phyloP scores from a whole-genome alignment of 2,329 filamentous ascomycete genomes.

The Calonectria multiphialidica region DNA sequence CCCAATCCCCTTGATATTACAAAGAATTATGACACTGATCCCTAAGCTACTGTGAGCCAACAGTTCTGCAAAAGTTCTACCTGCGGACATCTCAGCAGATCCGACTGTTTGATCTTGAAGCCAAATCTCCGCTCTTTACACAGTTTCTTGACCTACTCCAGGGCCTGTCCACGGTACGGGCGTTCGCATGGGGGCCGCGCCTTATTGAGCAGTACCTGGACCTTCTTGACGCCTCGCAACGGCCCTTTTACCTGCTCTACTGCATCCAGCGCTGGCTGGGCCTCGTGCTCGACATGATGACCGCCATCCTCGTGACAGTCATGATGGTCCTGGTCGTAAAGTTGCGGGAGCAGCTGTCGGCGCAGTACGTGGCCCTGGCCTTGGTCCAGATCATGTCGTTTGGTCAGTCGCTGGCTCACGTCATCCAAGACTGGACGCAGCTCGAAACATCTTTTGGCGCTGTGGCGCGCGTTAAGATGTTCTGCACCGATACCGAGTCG shows the following conservation, averaged over 20 bases:
- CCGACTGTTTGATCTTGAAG: conserved; percentile 46
- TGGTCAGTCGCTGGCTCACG: conserved; percentile 44
- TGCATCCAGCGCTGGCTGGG: conserved; percentile 63
- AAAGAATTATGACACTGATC: conserved; percentile 45
- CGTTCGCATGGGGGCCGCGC: conserved; percentile 46
- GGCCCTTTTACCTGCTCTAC: conserved; percentile 56
- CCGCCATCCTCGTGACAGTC: conserved; percentile 57
- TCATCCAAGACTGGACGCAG: conserved; percentile 49
- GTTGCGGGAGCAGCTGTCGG: conserved; percentile 37
- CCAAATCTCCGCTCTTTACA: conserved; percentile 45
- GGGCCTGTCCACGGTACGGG: conserved; percentile 47
- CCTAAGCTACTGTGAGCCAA: conserved; percentile 7
- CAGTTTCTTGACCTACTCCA: conserved; percentile 44
- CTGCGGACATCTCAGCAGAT: conserved; percentile 48
- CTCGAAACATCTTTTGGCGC: conserved; percentile 38
- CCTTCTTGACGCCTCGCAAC: conserved; percentile 49
- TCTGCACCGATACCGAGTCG: conserved; percentile 18
- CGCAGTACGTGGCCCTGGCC: conserved; percentile 34
- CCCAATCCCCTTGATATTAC: conserved; percentile 45
- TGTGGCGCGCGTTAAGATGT: conserved; percentile 23
- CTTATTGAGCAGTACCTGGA: conserved; percentile 33
- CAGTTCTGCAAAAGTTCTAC: conserved; percentile 45
- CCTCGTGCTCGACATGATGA: conserved; percentile 59
- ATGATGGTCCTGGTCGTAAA: conserved; percentile 59
- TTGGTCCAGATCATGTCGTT: conserved; percentile 45